Conservation (phyloP, 169 alveolate genomes). For the Eimeria acervulina region DNA sequence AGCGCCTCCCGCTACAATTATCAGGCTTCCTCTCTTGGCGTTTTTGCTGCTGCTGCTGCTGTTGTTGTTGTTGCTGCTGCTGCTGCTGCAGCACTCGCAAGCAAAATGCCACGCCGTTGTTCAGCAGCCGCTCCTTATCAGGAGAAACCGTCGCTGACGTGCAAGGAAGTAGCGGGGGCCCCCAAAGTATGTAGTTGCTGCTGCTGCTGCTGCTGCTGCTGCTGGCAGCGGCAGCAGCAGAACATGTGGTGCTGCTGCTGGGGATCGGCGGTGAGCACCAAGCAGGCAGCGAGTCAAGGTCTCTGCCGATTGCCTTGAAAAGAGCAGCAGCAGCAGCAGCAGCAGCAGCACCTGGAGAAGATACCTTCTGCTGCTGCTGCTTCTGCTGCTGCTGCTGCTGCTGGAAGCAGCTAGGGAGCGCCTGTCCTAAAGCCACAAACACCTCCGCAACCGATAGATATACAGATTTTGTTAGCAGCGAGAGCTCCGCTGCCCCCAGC, state of each 20-base stretch:
- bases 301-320: slow-evolving; percentile 35
- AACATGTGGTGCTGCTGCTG: slow-evolving; percentile 5
- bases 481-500: background rate
- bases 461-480: slow-evolving; percentile 43
- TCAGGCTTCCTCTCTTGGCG: slow-evolving; percentile 19
- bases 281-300: slow-evolving; percentile 41
- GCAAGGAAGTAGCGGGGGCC: slow-evolving; percentile 64
- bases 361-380: slow-evolving; percentile 23
- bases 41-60: slow-evolving; percentile 36
- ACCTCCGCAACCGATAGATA: slow-evolving; percentile 47
- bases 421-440: slow-evolving; percentile 18
- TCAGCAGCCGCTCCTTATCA: slow-evolving; percentile 63
- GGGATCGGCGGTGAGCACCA: slow-evolving; percentile 43
- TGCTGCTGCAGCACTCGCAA: slow-evolving; percentile 75
- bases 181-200: slow-evolving; percentile 34
- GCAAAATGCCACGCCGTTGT: slow-evolving; percentile 70
- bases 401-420: slow-evolving; percentile 28
- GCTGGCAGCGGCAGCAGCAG: background rate
- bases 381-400: slow-evolving; percentile 70
- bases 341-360: slow-evolving; percentile 57
- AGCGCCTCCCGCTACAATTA: slow-evolving; percentile 6
- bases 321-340: slow-evolving; percentile 75
- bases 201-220: slow-evolving; percentile 74
- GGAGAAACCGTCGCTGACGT: slow-evolving; percentile 47
- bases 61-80: slow-evolving; percentile 56